Conservation (phyloP, 495 filamentous ascomycete species). For the Hyaloscypha variabilis region DNA sequence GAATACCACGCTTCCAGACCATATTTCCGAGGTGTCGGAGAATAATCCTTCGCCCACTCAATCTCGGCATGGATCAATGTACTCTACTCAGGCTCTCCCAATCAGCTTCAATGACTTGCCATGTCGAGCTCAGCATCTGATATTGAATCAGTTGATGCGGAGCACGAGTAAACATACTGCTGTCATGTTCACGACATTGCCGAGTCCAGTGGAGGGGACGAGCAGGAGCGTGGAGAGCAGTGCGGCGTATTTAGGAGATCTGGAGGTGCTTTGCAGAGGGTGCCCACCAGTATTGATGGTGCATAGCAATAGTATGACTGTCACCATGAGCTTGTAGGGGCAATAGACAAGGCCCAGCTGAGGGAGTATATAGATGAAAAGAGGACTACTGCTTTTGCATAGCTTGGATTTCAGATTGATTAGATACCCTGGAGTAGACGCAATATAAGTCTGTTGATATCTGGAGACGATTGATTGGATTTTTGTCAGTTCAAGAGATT, state of each 20-base stretch:
- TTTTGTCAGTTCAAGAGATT: too few species aligned
- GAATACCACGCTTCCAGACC: conserved; percentile 8
- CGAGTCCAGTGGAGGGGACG: conserved; percentile 76
- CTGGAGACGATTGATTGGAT: neutral
- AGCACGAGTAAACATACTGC: conserved; percentile 72
- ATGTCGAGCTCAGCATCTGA: conserved; percentile 80
- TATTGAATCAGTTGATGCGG: conserved; percentile 81
- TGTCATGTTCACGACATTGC: conserved; percentile 81
- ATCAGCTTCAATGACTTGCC: conserved; percentile 87
- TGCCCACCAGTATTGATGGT: conserved; percentile 73
- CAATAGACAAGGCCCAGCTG: neutral
- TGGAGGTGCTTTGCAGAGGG: conserved; percentile 73
- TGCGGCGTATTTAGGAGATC: conserved; percentile 70
- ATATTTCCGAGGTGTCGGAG: conserved; percentile 22
- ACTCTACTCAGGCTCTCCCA: conserved; percentile 61
- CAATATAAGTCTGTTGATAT: neutral
- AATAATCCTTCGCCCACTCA: neutral
- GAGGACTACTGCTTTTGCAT: neutral
- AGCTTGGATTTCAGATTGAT: neutral
- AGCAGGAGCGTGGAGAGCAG: conserved; percentile 69
- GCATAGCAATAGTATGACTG: conserved; percentile 90
- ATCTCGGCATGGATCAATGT: conserved; percentile 52
- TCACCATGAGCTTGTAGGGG: conserved; percentile 65
- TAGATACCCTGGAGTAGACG: neutral
- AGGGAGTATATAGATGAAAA: conserved; percentile 1